Conservation (phyloP, 176 grass and related monocot genomes). For the Miscanthus lutarioriparius region DNA sequence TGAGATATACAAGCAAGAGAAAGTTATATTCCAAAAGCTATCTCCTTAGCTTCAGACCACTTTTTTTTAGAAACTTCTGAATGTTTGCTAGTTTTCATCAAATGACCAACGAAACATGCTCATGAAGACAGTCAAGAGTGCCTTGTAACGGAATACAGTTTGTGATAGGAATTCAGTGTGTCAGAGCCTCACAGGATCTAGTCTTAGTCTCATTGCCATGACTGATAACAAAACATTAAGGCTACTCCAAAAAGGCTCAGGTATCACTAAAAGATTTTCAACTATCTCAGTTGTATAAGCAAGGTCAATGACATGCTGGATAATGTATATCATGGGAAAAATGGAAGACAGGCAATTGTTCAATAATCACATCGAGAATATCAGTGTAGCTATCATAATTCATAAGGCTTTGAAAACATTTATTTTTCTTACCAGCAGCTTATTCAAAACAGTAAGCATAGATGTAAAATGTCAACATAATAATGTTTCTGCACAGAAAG, state of each 20-base stretch:
- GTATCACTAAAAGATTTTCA: background rate
- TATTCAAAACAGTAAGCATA: background rate
- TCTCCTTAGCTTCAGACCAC: background rate
- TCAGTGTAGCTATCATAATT: background rate
- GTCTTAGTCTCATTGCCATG: background rate
- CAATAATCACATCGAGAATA: background rate
- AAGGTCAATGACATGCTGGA: background rate
- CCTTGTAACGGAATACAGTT: background rate
- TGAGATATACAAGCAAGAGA: background rate
- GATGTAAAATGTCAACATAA: background rate
- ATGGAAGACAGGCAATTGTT: background rate
- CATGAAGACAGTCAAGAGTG: background rate
- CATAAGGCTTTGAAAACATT: background rate
- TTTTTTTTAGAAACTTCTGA: background rate
- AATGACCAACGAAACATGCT: background rate
- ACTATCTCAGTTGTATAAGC: background rate
- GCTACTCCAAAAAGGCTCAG: background rate
- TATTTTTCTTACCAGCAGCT: background rate
- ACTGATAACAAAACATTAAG: background rate
- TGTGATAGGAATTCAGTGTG: background rate
- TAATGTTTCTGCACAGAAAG: background rate
- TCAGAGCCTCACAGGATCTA: background rate
- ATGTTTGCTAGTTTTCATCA: conserved; percentile 1
- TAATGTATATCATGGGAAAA: background rate
- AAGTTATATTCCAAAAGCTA: background rate